Conservation (phyloP, 441 rosid species). For the Capsella rubella region DNA sequence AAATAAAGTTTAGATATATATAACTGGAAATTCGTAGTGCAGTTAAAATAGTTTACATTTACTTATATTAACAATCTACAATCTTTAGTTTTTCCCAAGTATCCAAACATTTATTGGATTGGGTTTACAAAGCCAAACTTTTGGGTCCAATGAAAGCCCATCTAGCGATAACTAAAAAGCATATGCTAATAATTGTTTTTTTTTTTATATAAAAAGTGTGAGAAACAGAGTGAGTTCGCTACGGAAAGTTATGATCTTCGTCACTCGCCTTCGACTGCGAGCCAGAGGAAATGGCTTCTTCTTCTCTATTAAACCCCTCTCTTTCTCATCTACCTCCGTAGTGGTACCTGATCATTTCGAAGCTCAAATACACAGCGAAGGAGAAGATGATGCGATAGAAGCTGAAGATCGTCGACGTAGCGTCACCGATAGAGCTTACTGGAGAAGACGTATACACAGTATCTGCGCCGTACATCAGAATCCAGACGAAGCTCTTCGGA, state of each 20-base stretch:
- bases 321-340: conserved; percentile 26
- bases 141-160: background rate
- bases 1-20: background rate
- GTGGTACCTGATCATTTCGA: background rate
- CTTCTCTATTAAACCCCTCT: conserved; percentile 9
- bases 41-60: background rate
- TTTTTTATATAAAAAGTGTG: background rate
- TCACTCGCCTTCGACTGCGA: conserved; percentile 23
- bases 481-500: conserved; percentile 65
- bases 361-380: background rate
- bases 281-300: conserved; percentile 28
- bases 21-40: background rate
- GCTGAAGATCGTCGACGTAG: conserved; percentile 42
- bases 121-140: background rate
- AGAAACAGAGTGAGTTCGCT: background rate
- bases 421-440: conserved; percentile 53
- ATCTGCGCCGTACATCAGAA: conserved; percentile 51
- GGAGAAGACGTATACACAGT: conserved; percentile 57
- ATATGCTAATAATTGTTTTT: too few relatives aligned
- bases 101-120: background rate
- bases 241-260: conserved; percentile 23
- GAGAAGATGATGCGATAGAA: conserved; percentile 34
- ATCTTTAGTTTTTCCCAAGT: too few relatives aligned
- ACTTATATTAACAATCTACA: too few relatives aligned
- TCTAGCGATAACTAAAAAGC: background rate